Conservation (phyloP, 2,329 filamentous ascomycete genomes). For the Westerdykella sp. region DNA sequence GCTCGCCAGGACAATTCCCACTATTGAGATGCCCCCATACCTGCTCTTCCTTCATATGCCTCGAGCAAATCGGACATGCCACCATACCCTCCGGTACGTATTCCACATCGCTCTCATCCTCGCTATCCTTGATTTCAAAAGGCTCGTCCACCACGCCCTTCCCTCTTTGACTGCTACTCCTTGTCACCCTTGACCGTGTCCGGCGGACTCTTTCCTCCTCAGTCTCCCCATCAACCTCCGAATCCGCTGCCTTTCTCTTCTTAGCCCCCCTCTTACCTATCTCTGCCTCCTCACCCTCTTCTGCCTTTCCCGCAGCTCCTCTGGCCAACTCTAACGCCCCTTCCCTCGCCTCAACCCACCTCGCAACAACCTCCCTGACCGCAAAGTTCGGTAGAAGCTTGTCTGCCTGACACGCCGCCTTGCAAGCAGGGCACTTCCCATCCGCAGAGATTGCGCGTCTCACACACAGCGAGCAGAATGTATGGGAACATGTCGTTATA, state of each 20-base stretch:
- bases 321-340: constrained; percentile 60
- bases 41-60: constrained; percentile 69
- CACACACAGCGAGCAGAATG: constrained; percentile 95
- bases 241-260: constrained; percentile 35
- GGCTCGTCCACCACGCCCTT: constrained; percentile 24
- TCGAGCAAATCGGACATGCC: constrained; percentile 73
- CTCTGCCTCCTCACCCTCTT: constrained; percentile 43
- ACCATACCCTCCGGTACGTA: constrained; percentile 62
- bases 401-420: constrained; percentile 70
- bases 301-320: constrained; percentile 28
- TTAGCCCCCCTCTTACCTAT: constrained; percentile 38
- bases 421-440: constrained; percentile 82
- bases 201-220: constrained; percentile 3
- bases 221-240: no score
- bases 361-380: constrained; percentile 75
- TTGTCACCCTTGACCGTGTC: constrained; percentile 33
- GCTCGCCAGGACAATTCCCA: constrained; percentile 41
- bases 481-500: constrained; percentile 90
- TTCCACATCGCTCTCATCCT: constrained; percentile 43
- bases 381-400: constrained; percentile 80
- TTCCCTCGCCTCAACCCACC: constrained; percentile 62
- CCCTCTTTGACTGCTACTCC: constrained; percentile 33
- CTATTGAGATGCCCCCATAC: constrained; percentile 79
- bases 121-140: constrained; percentile 35
- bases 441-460: constrained; percentile 75